Conservation (phyloP, 2,329 filamentous ascomycete species). For the Colletotrichum liaoningense region DNA sequence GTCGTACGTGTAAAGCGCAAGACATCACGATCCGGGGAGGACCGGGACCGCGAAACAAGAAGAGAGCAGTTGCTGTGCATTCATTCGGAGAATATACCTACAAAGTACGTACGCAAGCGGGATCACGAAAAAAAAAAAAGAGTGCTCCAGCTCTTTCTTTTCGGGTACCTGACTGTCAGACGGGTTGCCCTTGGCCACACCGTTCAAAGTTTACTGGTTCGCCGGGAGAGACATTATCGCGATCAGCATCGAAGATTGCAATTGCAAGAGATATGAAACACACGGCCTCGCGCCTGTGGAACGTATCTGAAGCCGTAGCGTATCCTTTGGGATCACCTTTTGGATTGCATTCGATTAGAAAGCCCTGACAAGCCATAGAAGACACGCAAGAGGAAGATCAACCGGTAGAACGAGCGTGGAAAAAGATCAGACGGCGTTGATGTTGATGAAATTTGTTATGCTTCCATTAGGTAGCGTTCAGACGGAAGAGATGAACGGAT, state of each 20-base stretch:
- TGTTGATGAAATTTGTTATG: background rate
- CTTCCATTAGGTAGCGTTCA: background rate
- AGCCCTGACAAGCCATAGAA: too few species aligned
- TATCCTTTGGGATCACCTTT: background rate
- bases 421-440: background rate
- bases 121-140: too few species aligned
- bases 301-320: conserved; percentile 24
- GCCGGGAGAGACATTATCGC: background rate
- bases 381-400: background rate
- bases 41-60: background rate
- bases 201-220: too few species aligned
- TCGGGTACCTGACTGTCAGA: too few species aligned
- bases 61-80: too few species aligned
- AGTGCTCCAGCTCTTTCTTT: too few species aligned
- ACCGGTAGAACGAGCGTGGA: background rate
- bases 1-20: background rate
- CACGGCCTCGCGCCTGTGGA: conserved; percentile 25
- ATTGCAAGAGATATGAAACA: conserved; percentile 18
- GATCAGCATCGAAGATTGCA: conserved; percentile 1
- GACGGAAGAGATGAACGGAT: conserved; percentile 6
- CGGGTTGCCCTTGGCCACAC: too few species aligned
- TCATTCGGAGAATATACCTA: too few species aligned
- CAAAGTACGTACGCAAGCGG: too few species aligned
- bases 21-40: background rate
- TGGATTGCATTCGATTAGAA: too few species aligned